These are phyloP conservation scores for Venturiaceae sp. DNA, from an alignment of 2,329 filamentous ascomycete genomes.

Conservation along the genomic window DNA sequence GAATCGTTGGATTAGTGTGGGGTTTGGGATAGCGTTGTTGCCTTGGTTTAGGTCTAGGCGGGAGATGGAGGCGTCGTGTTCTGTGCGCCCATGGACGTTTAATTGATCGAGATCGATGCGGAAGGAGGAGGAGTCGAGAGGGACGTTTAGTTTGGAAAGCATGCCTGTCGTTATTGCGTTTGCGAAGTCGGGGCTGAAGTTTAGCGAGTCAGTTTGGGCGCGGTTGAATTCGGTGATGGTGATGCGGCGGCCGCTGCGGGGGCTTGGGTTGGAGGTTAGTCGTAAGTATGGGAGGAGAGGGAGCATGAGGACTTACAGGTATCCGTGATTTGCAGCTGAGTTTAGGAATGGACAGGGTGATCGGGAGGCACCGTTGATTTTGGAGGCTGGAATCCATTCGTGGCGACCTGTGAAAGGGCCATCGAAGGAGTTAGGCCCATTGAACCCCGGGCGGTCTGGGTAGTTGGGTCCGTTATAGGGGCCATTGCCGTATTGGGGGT, in stretches of 20 bases:
- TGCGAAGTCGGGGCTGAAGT: slow-evolving; percentile 3
- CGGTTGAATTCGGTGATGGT: background rate
- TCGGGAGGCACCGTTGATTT: background rate
- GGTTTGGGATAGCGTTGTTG: background rate
- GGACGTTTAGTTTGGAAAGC: background rate
- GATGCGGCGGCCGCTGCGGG: slow-evolving; percentile 2
- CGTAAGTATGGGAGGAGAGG: background rate
- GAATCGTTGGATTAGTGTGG: background rate
- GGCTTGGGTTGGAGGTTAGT: background rate
- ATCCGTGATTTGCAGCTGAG: slow-evolving; percentile 6
- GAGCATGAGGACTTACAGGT: background rate
- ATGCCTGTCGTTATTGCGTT: background rate
- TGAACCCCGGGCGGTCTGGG: background rate
- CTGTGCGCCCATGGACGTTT: background rate
- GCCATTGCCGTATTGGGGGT: background rate
- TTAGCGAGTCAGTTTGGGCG: background rate
- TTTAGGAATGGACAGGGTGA: slow-evolving; percentile 8
- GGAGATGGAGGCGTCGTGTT: slow-evolving; percentile 7
- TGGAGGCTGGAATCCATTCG: slow-evolving; percentile 5
- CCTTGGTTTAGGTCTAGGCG: slow-evolving; percentile 7
- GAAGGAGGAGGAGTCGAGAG: background rate
- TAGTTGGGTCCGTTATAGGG: background rate
- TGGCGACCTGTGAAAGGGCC: background rate
- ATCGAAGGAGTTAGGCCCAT: background rate
- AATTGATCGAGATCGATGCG: slow-evolving; percentile 6